Conservation (phyloP, 805 yeast genomes). For the Barnettozyma botsteinii region DNA sequence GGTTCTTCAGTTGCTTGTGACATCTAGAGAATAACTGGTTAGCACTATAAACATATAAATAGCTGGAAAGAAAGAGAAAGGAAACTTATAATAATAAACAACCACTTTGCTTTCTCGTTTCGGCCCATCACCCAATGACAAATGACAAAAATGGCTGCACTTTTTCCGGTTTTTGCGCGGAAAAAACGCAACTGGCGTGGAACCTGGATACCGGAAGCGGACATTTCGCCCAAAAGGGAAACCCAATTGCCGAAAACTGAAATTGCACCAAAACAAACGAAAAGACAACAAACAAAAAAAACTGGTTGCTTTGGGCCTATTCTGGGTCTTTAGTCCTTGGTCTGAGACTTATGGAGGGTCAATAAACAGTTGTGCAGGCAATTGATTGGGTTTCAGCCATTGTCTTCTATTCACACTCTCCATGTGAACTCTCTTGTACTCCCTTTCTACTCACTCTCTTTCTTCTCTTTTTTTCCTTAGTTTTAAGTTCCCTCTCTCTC, state of each 20-base stretch:
- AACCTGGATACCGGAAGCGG: neutral
- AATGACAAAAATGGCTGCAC: neutral
- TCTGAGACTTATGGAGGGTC: too few species aligned
- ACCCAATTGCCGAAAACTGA: neutral
- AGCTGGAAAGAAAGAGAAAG: too few species aligned
- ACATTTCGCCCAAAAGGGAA: neutral
- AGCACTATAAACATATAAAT: neutral
- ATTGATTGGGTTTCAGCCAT: too few species aligned
- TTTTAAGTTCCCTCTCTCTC: neutral
- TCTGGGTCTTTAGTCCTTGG: too few species aligned
- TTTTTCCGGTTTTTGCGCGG: neutral
- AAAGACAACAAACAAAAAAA: neutral
- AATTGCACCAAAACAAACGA: neutral
- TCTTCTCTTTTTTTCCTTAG: neutral
- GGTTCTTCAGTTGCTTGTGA: conserved; percentile 35
- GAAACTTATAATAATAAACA: too few species aligned
- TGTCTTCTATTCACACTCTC: too few species aligned
- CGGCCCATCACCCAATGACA: conserved; percentile 3
- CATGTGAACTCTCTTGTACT: too few species aligned
- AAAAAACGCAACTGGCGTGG: conserved; percentile 1
- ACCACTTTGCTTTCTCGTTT: neutral
- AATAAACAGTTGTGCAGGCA: too few species aligned
- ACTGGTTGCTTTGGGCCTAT: neutral
- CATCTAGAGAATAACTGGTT: conserved; percentile 15
- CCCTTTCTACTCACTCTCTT: too few species aligned